Evolutionary conservation across 2,329 filamentous ascomycete species (phyloP).

Genomic region (Albifimbria verrucaria): DNA sequence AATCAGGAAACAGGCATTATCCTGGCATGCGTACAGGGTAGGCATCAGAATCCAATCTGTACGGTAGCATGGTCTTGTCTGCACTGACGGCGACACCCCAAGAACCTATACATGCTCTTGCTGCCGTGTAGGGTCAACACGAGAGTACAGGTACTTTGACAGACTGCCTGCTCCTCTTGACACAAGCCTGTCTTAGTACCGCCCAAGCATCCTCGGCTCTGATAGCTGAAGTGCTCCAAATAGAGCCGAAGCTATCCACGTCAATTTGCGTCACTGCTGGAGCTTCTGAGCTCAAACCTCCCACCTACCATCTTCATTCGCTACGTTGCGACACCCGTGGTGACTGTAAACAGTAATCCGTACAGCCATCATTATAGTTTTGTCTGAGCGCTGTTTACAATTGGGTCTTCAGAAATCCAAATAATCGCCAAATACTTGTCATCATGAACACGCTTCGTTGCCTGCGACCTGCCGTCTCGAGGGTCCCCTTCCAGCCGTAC

Average conservation of each 20-base stretch:
- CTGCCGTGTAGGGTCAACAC: no score
- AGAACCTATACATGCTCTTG: no score
- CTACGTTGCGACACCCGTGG: background rate
- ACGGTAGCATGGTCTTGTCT: no score
- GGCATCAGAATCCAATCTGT: no score
- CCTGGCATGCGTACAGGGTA: no score
- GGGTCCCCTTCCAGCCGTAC: slow-evolving; percentile 47
- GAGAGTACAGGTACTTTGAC: no score
- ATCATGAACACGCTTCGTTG: slow-evolving; percentile 54
- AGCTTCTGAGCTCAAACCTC: slow-evolving; percentile 8
- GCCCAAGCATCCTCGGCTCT: slow-evolving; percentile 24
- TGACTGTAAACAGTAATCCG: background rate
- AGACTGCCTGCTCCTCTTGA: no score
- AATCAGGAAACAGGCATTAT: no score
- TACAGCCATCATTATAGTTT: background rate
- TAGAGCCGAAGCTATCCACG: slow-evolving; percentile 17
- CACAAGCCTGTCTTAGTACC: no score
- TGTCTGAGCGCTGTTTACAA: no score
- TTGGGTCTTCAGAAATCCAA: background rate
- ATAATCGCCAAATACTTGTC: slow-evolving; percentile 4
- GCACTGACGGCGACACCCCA: no score
- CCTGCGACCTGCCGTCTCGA: slow-evolving; percentile 54
- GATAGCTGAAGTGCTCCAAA: background rate
- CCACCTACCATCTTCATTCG: background rate
- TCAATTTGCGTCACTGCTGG: slow-evolving; percentile 20